Evolutionary conservation across 352 stramenopile species (phyloP).

Genomic region (Globisporangium spiculum): DNA sequence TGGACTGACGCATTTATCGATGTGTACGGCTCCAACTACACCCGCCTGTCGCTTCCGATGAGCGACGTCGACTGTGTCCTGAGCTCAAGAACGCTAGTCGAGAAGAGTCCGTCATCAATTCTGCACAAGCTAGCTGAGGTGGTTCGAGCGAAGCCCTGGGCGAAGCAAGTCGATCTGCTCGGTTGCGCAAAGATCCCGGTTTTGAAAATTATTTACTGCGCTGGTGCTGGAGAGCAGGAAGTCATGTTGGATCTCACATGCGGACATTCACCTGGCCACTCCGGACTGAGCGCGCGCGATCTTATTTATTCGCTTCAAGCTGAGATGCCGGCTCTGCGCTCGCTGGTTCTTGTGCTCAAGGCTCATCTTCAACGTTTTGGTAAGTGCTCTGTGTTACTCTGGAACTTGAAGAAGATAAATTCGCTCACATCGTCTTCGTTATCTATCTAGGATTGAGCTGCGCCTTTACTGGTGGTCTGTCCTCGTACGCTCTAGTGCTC

Average conservation of each 20-base stretch:
- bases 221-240: slow-evolving; percentile 26
- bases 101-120: slow-evolving; percentile 78
- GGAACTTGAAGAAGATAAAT: not conserved
- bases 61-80: slow-evolving; percentile 98
- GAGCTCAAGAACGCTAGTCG: slow-evolving; percentile 74
- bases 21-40: slow-evolving; percentile 96
- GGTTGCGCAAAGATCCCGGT: slow-evolving; percentile 94
- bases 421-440: slow-evolving; percentile 5
- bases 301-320: slow-evolving; percentile 90
- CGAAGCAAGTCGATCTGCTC: slow-evolving; percentile 91
- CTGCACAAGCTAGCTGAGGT: slow-evolving; percentile 88
- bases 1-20: slow-evolving; percentile 92
- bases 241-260: slow-evolving; percentile 94
- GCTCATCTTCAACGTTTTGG: slow-evolving; percentile 58
- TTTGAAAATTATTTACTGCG: slow-evolving; percentile 88
- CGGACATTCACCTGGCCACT: slow-evolving; percentile 91
- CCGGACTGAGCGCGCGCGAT: slow-evolving; percentile 89
- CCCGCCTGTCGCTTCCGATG: slow-evolving; percentile 90
- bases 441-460: slow-evolving; percentile 86
- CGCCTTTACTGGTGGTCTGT: slow-evolving; percentile 94
- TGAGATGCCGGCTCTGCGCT: slow-evolving; percentile 91
- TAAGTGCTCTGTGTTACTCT: slow-evolving; percentile 17
- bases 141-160: slow-evolving; percentile 77
- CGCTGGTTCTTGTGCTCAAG: slow-evolving; percentile 95
- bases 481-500: slow-evolving; percentile 95